These are phyloP conservation scores for Cicer cuneatum DNA, from an alignment of 306 rosid genomes.

Conservation along the genomic window DNA sequence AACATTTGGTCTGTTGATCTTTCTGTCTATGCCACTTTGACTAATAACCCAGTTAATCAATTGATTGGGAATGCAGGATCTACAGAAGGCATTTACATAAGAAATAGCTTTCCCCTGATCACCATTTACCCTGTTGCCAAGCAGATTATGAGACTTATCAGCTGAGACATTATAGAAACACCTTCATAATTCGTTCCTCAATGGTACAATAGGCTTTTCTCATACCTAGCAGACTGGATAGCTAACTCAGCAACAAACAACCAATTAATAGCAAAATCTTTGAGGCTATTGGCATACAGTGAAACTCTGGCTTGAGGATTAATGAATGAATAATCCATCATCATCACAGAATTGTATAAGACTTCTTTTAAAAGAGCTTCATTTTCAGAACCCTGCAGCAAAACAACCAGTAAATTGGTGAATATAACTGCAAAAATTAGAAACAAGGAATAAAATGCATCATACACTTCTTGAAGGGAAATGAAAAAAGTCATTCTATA, in stretches of 20 bases:
- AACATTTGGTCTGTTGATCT: slow-evolving; percentile 58
- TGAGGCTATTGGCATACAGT: slow-evolving; percentile 51
- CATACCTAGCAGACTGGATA: slow-evolving; percentile 69
- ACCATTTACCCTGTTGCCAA: slow-evolving; percentile 66
- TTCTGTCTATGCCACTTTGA: slow-evolving; percentile 56
- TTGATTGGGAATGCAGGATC: slow-evolving; percentile 66
- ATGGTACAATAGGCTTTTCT: slow-evolving; percentile 39
- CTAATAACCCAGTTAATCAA: slow-evolving; percentile 69
- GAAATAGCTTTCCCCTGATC: slow-evolving; percentile 64
- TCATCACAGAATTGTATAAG: slow-evolving; percentile 59
- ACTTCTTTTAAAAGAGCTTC: slow-evolving; percentile 59
- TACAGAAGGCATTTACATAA: slow-evolving; percentile 60
- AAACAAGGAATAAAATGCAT: background rate
- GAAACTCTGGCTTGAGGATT: slow-evolving; percentile 52
- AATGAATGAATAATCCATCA: slow-evolving; percentile 60
- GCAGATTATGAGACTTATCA: slow-evolving; percentile 49
- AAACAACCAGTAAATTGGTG: slow-evolving; percentile 40
- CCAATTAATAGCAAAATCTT: slow-evolving; percentile 71
- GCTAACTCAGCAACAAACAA: slow-evolving; percentile 68
- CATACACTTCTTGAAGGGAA: slow-evolving; percentile 29
- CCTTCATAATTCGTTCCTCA: slow-evolving; percentile 18
- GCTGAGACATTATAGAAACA: slow-evolving; percentile 39
- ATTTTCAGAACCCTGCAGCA: slow-evolving; percentile 62
- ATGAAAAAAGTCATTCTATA: slow-evolving; percentile 18
- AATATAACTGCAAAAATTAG: slow-evolving; percentile 17